These are phyloP conservation scores for Micromonas commoda DNA, from an alignment of 139 green algal species.

Conservation along the genomic window DNA sequence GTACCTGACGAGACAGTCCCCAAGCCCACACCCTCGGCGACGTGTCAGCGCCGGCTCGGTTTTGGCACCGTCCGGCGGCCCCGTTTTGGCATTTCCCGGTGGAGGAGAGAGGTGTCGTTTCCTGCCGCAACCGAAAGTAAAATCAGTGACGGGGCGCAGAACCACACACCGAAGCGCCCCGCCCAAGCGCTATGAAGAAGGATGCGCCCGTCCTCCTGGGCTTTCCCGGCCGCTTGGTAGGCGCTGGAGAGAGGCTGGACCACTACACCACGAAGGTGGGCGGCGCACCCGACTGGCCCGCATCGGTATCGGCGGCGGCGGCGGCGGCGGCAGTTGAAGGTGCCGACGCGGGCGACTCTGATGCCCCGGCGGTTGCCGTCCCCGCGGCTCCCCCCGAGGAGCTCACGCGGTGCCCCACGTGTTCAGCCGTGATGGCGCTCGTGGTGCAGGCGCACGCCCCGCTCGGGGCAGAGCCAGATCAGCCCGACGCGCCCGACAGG, in stretches of 20 bases:
- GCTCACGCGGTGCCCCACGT: neutral
- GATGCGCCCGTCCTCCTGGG: neutral
- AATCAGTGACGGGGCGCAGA: too few species aligned
- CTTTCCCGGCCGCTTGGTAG: neutral
- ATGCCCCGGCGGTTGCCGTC: neutral
- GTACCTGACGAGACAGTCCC: too few species aligned
- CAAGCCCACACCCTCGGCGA: too few species aligned
- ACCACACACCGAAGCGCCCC: too few species aligned
- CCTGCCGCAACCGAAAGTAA: too few species aligned
- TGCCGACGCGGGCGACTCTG: too few species aligned
- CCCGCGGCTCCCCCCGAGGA: neutral
- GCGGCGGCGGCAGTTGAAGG: too few species aligned
- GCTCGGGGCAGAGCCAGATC: neutral
- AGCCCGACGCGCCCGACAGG: neutral
- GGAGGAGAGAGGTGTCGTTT: too few species aligned
- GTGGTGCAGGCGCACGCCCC: slow-evolving; percentile 14
- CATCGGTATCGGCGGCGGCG: neutral
- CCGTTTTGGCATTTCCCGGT: too few species aligned
- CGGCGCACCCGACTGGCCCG: neutral
- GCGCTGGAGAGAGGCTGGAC: neutral
- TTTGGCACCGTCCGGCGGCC: too few species aligned
- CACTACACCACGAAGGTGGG: neutral
- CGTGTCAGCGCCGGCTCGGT: too few species aligned
- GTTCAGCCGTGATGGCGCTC: neutral
- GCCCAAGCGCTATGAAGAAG: neutral